Conservation (phyloP, 2,329 filamentous ascomycete species). For the Penicillium olsonii region DNA sequence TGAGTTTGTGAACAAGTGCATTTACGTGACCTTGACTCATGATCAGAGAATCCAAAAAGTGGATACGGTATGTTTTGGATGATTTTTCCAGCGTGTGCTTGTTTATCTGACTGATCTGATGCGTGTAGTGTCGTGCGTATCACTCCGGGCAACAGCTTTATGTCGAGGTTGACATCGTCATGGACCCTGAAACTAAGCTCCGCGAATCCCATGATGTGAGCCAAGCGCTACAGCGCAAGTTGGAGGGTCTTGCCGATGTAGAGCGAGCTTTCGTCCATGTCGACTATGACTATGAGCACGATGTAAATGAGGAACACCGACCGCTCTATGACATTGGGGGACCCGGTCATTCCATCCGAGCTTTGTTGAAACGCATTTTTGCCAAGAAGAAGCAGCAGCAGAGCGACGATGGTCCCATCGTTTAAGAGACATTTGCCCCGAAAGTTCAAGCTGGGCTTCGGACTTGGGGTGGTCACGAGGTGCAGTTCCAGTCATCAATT, state of each 20-base stretch:
- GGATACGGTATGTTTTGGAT: slow-evolving; percentile 6
- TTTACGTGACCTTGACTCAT: slow-evolving; percentile 14
- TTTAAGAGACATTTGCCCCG: not conserved
- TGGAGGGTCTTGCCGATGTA: slow-evolving; percentile 12
- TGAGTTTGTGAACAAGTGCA: slow-evolving; percentile 13
- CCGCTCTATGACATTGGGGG: slow-evolving; percentile 6
- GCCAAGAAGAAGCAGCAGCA: not conserved
- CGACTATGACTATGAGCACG: slow-evolving; percentile 14
- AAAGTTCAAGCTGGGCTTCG: not conserved
- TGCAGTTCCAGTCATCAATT: not conserved
- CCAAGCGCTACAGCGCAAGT: slow-evolving; percentile 14
- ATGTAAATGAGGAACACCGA: slow-evolving; percentile 7
- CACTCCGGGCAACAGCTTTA: slow-evolving; percentile 12
- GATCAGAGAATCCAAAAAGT: slow-evolving; percentile 12
- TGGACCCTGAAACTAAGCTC: slow-evolving; percentile 13
- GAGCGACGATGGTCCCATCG: not conserved
- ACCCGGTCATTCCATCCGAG: slow-evolving; percentile 2
- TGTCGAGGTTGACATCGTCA: slow-evolving; percentile 15
- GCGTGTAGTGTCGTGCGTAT: slow-evolving; percentile 12
- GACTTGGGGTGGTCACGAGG: not conserved
- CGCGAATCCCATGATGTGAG: slow-evolving; percentile 15
- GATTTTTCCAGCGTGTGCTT: not conserved
- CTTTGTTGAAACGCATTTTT: slow-evolving; percentile 1
- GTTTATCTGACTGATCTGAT: not conserved
- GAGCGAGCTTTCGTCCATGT: slow-evolving; percentile 17